These are phyloP conservation scores for Encephalitozoon cuniculi DNA, from an alignment of 371 early-diverging fungal genomes.

Conservation along the genomic window DNA sequence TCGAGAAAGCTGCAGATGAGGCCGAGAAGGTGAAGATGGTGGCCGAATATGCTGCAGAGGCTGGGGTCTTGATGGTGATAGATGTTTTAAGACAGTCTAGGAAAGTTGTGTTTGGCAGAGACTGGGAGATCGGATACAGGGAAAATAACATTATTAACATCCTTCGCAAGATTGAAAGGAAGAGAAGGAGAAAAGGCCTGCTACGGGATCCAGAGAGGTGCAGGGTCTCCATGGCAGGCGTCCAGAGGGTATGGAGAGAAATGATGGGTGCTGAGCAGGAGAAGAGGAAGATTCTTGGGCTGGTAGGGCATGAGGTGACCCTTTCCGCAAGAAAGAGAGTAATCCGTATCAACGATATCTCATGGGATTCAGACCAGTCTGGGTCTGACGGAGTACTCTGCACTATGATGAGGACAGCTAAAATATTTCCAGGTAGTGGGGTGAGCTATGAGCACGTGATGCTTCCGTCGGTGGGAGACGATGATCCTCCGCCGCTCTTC, in stretches of 20 bases:
- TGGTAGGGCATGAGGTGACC: not conserved
- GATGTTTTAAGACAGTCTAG: not conserved
- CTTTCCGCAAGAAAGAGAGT: not conserved
- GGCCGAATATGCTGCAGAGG: not conserved
- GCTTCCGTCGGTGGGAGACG: not conserved
- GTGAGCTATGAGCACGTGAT: not conserved
- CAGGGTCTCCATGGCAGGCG: not conserved
- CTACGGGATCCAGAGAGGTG: not conserved
- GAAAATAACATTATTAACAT: not conserved
- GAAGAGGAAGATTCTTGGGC: not conserved
- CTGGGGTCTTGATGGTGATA: not conserved
- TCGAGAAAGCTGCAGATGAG: not conserved
- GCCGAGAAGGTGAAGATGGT: not conserved
- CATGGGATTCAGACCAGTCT: no score
- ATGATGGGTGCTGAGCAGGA: not conserved
- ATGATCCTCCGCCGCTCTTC: not conserved
- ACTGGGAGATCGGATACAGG: constrained; percentile 10
- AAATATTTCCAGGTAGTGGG: not conserved
- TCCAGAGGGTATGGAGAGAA: not conserved
- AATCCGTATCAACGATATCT: not conserved
- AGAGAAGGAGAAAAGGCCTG: not conserved
- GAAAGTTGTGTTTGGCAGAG: not conserved
- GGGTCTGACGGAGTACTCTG: not conserved
- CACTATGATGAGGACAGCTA: not conserved
- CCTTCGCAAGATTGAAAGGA: not conserved